phyloP scores from a whole-genome alignment of 192 early-diverging fungal species.

The Podila epicladia region DNA sequence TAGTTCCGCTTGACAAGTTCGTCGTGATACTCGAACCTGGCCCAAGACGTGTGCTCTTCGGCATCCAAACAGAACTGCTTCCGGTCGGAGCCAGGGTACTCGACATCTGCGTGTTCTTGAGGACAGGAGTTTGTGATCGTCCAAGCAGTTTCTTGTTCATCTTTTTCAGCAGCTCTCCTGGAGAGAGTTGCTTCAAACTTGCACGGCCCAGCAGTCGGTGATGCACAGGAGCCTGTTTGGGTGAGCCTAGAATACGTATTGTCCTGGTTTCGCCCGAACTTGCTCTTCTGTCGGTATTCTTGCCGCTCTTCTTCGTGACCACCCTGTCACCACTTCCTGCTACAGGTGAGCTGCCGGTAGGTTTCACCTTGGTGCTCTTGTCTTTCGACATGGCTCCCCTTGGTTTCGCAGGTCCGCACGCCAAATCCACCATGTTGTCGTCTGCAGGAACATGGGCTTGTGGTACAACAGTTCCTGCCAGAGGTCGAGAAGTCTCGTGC shows the following conservation, averaged over 20 bases:
- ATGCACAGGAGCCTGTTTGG: neutral
- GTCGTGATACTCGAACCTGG: neutral
- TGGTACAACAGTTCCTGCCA: no score
- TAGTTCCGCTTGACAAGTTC: no score
- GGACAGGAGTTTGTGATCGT: neutral
- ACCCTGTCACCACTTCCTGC: no score
- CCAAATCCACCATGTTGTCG: no score
- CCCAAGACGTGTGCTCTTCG: neutral
- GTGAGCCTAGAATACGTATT: neutral
- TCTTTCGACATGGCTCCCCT: no score
- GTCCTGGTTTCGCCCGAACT: neutral
- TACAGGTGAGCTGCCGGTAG: no score
- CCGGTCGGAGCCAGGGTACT: neutral
- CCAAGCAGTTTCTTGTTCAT: constrained; percentile 2
- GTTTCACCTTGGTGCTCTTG: no score
- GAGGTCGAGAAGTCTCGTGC: no score
- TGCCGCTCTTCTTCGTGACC: no score
- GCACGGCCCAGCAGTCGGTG: neutral
- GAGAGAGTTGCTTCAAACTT: neutral
- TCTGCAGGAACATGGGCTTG: no score
- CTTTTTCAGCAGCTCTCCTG: neutral
- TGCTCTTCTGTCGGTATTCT: neutral
- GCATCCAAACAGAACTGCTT: constrained; percentile 1
- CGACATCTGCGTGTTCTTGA: neutral
- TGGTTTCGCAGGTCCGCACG: no score